Evolutionary conservation across 352 stramenopile species (phyloP), one percentile per base, ranked within the genome.

Genomic region (Pythium scleroteichum): DNA sequence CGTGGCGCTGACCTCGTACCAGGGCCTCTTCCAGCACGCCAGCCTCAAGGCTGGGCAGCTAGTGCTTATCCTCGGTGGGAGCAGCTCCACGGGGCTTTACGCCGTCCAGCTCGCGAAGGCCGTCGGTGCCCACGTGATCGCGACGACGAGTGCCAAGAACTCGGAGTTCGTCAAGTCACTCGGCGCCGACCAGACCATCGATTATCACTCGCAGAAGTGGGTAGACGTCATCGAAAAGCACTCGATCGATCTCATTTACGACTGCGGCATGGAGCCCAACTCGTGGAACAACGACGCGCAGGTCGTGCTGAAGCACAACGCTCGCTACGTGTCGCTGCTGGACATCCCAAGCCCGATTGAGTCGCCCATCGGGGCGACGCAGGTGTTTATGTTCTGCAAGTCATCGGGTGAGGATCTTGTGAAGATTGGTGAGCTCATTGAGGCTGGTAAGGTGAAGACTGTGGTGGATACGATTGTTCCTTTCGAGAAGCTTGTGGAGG

Each of bases 141-240:
- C 63, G 6, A 82, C 71, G 0, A 63, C 51, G 2, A 85, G 76
- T 44, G 24, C 62, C 6, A 62, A 68, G 47, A 80, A 85, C 42
- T 35, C 54, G 1, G 71, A 63, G 26, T 51, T 52, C 26, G 56
- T 47, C 35, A 63, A 63, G 64, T 19, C 56, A 4, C 51, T 79
- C 0, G 76, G 72, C n/a, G 76, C 65, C 2, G 70, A 83, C 45
- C 47, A 75, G 24, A 55, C 75, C n/a, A 53, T 85, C 39, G 72
- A 83, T 38, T 80, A 87, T 64, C 68, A 61, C 35, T 62, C 24
- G 5, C 40, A 77, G 27, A 75, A 80, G 40, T 86, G 72, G 69
- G 56, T 19, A 1, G 56, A 70, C 4, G 59, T 72, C 2, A 19
- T 79, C 12, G 53, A 58, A 4, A 40, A 38, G 17, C 39, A 68